Evolutionary conservation across 1,284 basidiomycete genomes (phyloP), one percentile per base, ranked within the genome.

Genomic region (Ceratobasidium sp.): DNA sequence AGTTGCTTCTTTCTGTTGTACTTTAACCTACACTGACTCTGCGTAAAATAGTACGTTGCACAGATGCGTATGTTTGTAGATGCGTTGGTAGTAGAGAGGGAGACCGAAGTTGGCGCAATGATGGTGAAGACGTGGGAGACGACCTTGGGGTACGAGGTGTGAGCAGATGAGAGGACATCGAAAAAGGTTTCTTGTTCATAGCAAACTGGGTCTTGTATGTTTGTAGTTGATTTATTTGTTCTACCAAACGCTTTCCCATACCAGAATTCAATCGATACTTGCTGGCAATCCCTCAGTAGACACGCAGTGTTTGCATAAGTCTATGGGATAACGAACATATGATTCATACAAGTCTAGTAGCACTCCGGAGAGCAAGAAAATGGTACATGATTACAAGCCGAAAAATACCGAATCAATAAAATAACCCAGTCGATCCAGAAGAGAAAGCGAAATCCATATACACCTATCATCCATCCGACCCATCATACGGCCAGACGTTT

Each of bases 1-100:
- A 82, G 92, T 87, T 2, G 15, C 62, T 79, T 44, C 52, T 23
- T 12, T 40, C 6, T 23, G 28, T 46, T 26, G 28, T 38, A 38
- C 9, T 7, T 23, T 33, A 12, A 17, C 28, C n/a, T 50, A 66
- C n/a, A 23, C 65, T 28, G 44, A 23, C 46, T 50, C 40, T 28
- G 28, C 28, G 67, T 67, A 15, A 20, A 20, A 44, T 23, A 74
- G 71, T 74, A 64, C 28, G 71, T 64, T 3, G 40, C 71, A 38
- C 71, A 74, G n/a, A 12, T 74, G n/a, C 59, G 71, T 7, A 64
- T 74, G 71, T 74, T 74, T 64, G 48, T 59, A 1, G 48, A 64
- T 23, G 59, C 71, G 28, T 46, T 74, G 12, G 59, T 46, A 20
- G 59, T 54, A 4, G 54, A 74, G 44, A 33, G 71, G 42, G 71